Evolutionary conservation across 306 rosid species (phyloP).

Genomic region (Vicia sativa): DNA sequence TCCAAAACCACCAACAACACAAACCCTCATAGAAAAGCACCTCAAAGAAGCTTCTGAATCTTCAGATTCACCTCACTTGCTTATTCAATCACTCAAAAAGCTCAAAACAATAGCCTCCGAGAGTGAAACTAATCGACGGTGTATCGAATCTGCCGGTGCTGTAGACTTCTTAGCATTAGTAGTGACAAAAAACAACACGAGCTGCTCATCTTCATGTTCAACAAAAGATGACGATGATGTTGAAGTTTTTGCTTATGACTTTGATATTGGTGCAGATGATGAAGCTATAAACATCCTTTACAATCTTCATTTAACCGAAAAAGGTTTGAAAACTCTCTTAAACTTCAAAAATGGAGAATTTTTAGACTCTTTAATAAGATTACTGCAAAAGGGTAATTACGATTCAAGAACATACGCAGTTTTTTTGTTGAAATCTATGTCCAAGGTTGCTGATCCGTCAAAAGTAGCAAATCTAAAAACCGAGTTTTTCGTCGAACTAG

Average conservation of each 20-base stretch:
- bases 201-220: constrained; percentile 7
- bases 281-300: constrained; percentile 66
- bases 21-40: constrained; percentile 49
- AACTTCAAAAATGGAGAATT: constrained; percentile 41
- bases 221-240: constrained; percentile 9
- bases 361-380: constrained; percentile 44
- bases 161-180: constrained; percentile 58
- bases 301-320: constrained; percentile 53
- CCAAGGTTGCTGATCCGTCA: constrained; percentile 50
- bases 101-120: constrained; percentile 68
- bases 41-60: constrained; percentile 53
- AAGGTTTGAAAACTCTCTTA: constrained; percentile 39
- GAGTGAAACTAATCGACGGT: constrained; percentile 59
- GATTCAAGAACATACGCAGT: constrained; percentile 75
- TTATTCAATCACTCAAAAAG: constrained; percentile 38
- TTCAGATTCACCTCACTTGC: constrained; percentile 47
- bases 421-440: constrained; percentile 56
- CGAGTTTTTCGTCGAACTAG: constrained; percentile 51
- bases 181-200: background rate
- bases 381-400: constrained; percentile 55
- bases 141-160: constrained; percentile 65
- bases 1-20: constrained; percentile 68
- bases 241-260: constrained; percentile 19
- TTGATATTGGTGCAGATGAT: constrained; percentile 21
- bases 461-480: constrained; percentile 24